phyloP scores from a whole-genome alignment of 2,329 filamentous ascomycete genomes.

The Pseudogymnoascus sp. region DNA sequence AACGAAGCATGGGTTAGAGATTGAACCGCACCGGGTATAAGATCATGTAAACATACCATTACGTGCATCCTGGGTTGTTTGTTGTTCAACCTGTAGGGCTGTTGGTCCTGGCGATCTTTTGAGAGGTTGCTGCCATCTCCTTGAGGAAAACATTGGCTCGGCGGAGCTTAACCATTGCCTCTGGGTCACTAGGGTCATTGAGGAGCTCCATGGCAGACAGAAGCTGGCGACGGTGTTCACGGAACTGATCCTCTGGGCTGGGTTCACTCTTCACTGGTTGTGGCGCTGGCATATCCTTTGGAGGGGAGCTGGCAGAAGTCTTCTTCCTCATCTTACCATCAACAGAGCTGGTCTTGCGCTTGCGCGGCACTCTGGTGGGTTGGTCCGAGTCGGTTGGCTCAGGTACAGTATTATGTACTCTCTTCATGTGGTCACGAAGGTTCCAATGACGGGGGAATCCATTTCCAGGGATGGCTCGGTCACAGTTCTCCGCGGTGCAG shows the following conservation, averaged over 20 bases:
- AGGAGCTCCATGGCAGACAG: slow-evolving; percentile 1
- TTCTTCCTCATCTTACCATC: slow-evolving; percentile 10
- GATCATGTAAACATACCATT: neutral
- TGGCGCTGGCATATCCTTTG: neutral
- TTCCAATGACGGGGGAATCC: slow-evolving; percentile 96
- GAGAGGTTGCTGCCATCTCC: neutral
- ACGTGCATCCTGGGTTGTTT: neutral
- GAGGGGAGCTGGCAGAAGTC: slow-evolving; percentile 1
- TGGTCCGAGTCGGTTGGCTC: slow-evolving; percentile 16
- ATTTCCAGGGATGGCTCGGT: slow-evolving; percentile 71
- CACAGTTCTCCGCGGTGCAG: slow-evolving; percentile 80
- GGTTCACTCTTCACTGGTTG: neutral
- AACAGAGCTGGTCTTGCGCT: slow-evolving; percentile 10
- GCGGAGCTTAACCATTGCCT: neutral
- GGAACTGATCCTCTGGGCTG: slow-evolving; percentile 1
- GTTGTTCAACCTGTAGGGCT: slow-evolving; percentile 3
- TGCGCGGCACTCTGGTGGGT: slow-evolving; percentile 4
- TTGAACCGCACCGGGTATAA: neutral
- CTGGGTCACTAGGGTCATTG: slow-evolving; percentile 7
- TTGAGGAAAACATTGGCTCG: neutral
- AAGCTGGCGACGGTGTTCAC: neutral
- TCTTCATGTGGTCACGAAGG: slow-evolving; percentile 92
- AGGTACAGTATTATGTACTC: slow-evolving; percentile 62
- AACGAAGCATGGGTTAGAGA: slow-evolving; percentile 9
- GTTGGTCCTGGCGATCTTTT: slow-evolving; percentile 2